Evolutionary conservation across 2,329 filamentous ascomycete genomes (phyloP).

Genomic region (Metarhizium sp.): DNA sequence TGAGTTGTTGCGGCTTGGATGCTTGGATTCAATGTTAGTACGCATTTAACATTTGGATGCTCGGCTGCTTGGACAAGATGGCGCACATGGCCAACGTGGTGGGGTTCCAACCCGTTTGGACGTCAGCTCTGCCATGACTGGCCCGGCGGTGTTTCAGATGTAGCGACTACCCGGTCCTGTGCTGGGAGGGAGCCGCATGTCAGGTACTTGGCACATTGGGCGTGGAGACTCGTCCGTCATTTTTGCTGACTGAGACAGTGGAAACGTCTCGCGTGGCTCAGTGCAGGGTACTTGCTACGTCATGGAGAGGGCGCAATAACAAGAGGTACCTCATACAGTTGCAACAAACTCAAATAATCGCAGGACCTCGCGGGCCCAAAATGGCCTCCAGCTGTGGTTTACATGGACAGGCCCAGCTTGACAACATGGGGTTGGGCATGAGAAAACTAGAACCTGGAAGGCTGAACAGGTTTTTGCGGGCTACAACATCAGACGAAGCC

Average conservation of each 20-base stretch:
- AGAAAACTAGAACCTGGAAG: not conserved
- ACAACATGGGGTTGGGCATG: not conserved
- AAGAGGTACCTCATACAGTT: too few species aligned
- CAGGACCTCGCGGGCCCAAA: not conserved
- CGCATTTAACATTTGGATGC: not conserved
- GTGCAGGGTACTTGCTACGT: too few species aligned
- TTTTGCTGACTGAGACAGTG: too few species aligned
- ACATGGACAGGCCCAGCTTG: not conserved
- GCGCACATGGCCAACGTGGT: not conserved
- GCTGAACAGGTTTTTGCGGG: not conserved
- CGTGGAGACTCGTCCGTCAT: too few species aligned
- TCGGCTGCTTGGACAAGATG: too few species aligned
- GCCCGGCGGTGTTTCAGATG: slow-evolving; percentile 7
- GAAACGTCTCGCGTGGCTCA: too few species aligned
- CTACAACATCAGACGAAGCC: not conserved
- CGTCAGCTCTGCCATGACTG: slow-evolving; percentile 8
- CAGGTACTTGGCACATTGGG: slow-evolving; percentile 1
- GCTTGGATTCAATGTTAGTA: not conserved
- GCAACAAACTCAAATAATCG: too few species aligned
- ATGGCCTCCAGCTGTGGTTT: too few species aligned
- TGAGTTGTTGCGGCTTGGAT: not conserved
- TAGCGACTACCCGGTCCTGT: not conserved
- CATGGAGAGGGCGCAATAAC: too few species aligned
- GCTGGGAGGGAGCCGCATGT: not conserved
- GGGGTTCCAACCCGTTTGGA: not conserved